Conservation (phyloP, 768 basidiomycete species). For the Lentinula raphanica region DNA sequence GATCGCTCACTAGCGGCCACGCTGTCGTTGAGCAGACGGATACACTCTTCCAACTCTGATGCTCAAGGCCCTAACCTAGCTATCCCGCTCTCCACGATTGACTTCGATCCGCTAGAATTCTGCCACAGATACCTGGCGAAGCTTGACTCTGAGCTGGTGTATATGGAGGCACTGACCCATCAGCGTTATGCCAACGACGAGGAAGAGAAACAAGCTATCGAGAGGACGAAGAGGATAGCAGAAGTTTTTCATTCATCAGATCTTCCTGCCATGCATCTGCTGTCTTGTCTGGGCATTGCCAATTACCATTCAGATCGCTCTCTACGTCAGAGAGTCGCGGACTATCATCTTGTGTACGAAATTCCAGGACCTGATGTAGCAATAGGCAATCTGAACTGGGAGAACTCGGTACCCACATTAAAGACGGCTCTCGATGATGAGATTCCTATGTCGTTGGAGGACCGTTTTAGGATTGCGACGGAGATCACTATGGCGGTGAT, state of each 20-base stretch:
- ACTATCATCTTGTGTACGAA: no score
- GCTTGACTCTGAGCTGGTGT: no score
- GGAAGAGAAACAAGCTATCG: not conserved
- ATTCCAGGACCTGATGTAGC: no score
- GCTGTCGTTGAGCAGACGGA: not conserved
- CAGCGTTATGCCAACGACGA: not conserved
- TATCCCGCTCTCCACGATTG: not conserved
- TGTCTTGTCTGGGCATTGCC: not conserved
- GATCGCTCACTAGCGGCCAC: not conserved
- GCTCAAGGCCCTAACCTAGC: not conserved
- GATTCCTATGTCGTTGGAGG: not conserved
- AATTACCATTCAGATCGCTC: not conserved
- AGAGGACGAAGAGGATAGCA: not conserved
- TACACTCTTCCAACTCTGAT: not conserved
- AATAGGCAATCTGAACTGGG: not conserved
- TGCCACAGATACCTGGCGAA: no score
- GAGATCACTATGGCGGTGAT: conserved; percentile 1
- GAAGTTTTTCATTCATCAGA: not conserved
- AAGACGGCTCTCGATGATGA: not conserved
- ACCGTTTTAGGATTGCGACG: not conserved
- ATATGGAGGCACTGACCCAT: no score
- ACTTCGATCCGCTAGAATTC: no score
- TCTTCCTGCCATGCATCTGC: not conserved
- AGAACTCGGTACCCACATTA: not conserved
- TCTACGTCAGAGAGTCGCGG: no score